Evolutionary conservation across 2,329 filamentous ascomycete species (phyloP).

Genomic region (Exophiala dermatitidis): DNA sequence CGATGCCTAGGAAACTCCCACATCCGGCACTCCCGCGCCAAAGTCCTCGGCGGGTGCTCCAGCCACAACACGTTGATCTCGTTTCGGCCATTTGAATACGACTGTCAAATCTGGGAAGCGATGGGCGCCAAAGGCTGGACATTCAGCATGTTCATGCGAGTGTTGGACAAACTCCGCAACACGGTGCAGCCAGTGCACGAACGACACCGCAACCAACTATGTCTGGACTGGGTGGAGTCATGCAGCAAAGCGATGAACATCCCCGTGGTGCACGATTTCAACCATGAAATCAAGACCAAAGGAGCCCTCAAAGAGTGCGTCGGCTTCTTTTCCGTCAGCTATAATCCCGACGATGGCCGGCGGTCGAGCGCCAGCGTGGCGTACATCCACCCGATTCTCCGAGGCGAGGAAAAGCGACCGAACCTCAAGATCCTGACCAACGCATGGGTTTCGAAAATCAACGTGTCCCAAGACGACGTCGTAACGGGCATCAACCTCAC

Average conservation of each 20-base stretch:
- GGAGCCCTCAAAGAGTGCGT: conserved; percentile 69
- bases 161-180: conserved; percentile 78
- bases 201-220: conserved; percentile 81
- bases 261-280: conserved; percentile 78
- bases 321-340: conserved; percentile 84
- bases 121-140: conserved; percentile 78
- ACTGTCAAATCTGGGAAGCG: conserved; percentile 75
- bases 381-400: conserved; percentile 85
- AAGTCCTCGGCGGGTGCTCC: conserved; percentile 86
- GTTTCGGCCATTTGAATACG: conserved; percentile 84
- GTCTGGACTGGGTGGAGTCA: conserved; percentile 79
- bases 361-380: conserved; percentile 82
- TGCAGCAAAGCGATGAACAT: conserved; percentile 74
- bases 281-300: conserved; percentile 67
- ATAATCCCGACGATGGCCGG: conserved; percentile 80
- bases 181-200: conserved; percentile 83
- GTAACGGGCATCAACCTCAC: conserved; percentile 69
- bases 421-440: conserved; percentile 84
- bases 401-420: conserved; percentile 70
- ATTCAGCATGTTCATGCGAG: conserved; percentile 74
- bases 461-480: conserved; percentile 53
- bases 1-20: conserved; percentile 65
- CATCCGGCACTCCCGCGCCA: conserved; percentile 86
- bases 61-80: conserved; percentile 92
- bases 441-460: conserved; percentile 77